Conservation (phyloP, 1,139 yeast species). For the Taiozyma sp. region DNA sequence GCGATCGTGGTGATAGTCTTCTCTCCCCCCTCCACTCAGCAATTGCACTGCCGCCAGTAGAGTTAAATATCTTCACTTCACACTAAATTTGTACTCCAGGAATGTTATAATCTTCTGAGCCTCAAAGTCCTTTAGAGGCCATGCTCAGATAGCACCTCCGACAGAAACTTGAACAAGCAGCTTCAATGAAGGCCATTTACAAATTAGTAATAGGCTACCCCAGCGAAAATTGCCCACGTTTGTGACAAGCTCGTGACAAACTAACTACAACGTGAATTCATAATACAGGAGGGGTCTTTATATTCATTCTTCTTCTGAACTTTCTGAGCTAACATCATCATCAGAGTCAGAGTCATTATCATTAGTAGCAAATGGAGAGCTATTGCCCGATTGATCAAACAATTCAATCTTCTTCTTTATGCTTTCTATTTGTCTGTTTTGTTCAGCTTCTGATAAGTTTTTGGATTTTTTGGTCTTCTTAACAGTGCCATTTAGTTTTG, state of each 20-base stretch:
- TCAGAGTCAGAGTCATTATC: slow-evolving; percentile 34
- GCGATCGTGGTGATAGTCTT: too few species aligned
- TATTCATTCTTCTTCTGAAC: slow-evolving; percentile 58
- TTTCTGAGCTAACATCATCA: slow-evolving; percentile 45
- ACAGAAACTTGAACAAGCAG: too few species aligned
- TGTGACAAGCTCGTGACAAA: too few species aligned
- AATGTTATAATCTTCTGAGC: too few species aligned
- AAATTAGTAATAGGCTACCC: too few species aligned
- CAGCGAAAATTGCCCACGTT: not conserved
- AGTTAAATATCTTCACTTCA: too few species aligned
- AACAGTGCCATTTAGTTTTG: slow-evolving; percentile 7
- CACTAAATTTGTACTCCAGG: too few species aligned
- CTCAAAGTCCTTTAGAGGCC: too few species aligned
- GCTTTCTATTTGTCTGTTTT: slow-evolving; percentile 74
- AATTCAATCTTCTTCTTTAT: slow-evolving; percentile 78
- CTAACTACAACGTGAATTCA: not conserved
- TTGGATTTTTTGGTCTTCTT: slow-evolving; percentile 29
- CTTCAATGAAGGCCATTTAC: too few species aligned
- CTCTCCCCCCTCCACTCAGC: too few species aligned
- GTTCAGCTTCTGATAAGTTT: slow-evolving; percentile 57
- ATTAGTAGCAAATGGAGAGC: slow-evolving; percentile 24
- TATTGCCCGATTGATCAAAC: slow-evolving; percentile 43
- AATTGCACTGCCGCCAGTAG: too few species aligned
- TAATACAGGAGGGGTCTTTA: not conserved
- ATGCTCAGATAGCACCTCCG: too few species aligned